phyloP scores from a whole-genome alignment of 2,329 filamentous ascomycete species.

The Epichloe elymi region DNA sequence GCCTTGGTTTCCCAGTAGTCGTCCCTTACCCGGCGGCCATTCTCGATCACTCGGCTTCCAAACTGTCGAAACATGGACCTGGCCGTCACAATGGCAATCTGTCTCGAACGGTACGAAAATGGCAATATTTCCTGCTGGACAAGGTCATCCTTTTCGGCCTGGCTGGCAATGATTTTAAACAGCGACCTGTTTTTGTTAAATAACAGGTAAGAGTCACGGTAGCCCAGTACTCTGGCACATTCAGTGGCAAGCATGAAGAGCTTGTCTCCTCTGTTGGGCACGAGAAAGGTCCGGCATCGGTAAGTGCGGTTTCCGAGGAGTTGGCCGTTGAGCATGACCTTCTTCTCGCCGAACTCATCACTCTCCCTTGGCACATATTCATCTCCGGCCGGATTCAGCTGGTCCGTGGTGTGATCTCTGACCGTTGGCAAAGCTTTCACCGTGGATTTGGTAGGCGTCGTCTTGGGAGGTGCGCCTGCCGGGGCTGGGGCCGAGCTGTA shows the following conservation, averaged over 20 bases:
- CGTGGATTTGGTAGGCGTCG: conserved; percentile 68
- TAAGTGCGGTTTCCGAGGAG: conserved; percentile 76
- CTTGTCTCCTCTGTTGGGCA: conserved; percentile 82
- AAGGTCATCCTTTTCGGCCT: conserved; percentile 90
- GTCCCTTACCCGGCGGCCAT: conserved; percentile 82
- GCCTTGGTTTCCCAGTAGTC: conserved; percentile 99
- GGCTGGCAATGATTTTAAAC: conserved; percentile 94
- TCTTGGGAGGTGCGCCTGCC: conserved; percentile 53
- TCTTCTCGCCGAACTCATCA: conserved; percentile 87
- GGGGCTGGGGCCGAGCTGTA: conserved; percentile 26
- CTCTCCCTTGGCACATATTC: conserved; percentile 91
- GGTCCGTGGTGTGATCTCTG: conserved; percentile 92
- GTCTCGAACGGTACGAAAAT: conserved; percentile 94
- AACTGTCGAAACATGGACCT: conserved; percentile 99
- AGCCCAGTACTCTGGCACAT: conserved; percentile 84
- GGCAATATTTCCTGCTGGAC: conserved; percentile 91
- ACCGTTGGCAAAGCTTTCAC: conserved; percentile 93
- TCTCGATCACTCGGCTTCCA: conserved; percentile 82
- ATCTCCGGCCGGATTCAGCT: conserved; percentile 76
- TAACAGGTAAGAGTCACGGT: conserved; percentile 91
- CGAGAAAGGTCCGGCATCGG: conserved; percentile 83
- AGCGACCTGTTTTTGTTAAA: conserved; percentile 98
- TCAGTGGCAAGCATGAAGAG: conserved; percentile 98
- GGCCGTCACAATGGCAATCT: conserved; percentile 96
- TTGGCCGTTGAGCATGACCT: conserved; percentile 74